phyloP scores from a whole-genome alignment of 257 asterid genomes.

The Prunella vulgaris region DNA sequence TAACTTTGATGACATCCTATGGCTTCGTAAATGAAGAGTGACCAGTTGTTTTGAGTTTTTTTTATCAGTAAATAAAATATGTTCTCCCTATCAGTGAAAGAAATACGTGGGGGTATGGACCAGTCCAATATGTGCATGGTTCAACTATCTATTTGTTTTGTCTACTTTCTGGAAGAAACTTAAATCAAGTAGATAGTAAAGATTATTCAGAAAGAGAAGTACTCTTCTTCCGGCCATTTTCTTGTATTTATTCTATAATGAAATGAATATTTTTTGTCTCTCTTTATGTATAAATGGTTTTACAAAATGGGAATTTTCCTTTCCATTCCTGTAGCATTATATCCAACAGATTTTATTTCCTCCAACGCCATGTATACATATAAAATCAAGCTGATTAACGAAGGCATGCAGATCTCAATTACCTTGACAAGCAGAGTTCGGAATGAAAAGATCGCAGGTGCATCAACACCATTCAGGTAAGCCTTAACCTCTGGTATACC shows the following conservation, averaged over 20 bases:
- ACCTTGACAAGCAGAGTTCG: slow-evolving; percentile 85
- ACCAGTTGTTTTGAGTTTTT: neutral
- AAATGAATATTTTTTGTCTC: neutral
- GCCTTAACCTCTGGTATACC: slow-evolving; percentile 98
- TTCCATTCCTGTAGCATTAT: neutral
- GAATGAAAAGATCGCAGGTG: slow-evolving; percentile 74
- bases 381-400: neutral
- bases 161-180: neutral
- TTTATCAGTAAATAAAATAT: neutral
- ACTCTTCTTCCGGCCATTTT: neutral
- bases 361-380: neutral
- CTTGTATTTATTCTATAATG: neutral
- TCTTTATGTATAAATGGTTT: neutral
- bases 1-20: neutral
- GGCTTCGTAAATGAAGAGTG: neutral
- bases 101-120: neutral
- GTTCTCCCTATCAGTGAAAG: neutral
- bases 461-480: slow-evolving; percentile 86
- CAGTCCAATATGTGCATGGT: neutral
- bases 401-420: neutral
- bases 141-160: neutral
- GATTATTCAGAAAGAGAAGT: neutral
- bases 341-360: neutral
- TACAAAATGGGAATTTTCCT: neutral
- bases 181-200: neutral